phyloP scores from a whole-genome alignment of 371 early-diverging fungal species.

The Mortierella sp. region DNA sequence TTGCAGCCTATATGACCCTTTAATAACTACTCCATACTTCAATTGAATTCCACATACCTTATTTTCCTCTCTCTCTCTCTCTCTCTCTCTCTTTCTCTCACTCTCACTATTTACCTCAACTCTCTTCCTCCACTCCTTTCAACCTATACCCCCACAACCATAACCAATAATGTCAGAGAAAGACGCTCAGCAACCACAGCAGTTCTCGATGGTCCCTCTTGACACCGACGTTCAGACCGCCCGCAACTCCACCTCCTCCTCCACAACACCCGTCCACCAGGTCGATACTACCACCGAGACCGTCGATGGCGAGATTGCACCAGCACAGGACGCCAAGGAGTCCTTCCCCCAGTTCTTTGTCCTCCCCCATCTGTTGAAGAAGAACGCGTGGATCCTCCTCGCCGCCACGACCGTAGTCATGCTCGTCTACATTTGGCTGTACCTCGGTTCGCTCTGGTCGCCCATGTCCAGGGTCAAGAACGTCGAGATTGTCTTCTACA shows the following conservation, averaged over 20 bases:
- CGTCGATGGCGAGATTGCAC: slow-evolving; percentile 1
- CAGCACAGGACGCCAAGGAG: slow-evolving; percentile 9
- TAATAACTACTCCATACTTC: neutral
- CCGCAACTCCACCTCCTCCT: slow-evolving; percentile 27
- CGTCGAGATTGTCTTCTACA: slow-evolving; percentile 57
- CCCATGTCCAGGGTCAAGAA: slow-evolving; percentile 57
- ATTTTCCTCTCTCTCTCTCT: neutral
- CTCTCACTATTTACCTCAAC: neutral
- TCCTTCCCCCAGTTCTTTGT: slow-evolving; percentile 50
- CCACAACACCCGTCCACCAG: slow-evolving; percentile 43
- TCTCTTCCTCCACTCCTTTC: neutral
- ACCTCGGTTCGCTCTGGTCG: slow-evolving; percentile 60
- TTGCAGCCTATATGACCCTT: neutral
- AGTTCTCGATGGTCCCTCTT: slow-evolving; percentile 22
- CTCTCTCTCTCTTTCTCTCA: neutral
- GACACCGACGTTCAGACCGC: slow-evolving; percentile 7
- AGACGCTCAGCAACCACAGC: slow-evolving; percentile 18
- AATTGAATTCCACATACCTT: neutral
- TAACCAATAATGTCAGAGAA: slow-evolving; percentile 30
- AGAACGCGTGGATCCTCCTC: slow-evolving; percentile 38
- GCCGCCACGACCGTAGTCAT: slow-evolving; percentile 43
- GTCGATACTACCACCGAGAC: neutral
- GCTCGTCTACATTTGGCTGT: slow-evolving; percentile 58
- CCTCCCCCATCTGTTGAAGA: slow-evolving; percentile 48
- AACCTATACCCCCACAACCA: neutral